Evolutionary conservation across 306 rosid species (phyloP), one percentile per base, ranked within the genome.

Genomic region (Citrullus colocynthis): DNA sequence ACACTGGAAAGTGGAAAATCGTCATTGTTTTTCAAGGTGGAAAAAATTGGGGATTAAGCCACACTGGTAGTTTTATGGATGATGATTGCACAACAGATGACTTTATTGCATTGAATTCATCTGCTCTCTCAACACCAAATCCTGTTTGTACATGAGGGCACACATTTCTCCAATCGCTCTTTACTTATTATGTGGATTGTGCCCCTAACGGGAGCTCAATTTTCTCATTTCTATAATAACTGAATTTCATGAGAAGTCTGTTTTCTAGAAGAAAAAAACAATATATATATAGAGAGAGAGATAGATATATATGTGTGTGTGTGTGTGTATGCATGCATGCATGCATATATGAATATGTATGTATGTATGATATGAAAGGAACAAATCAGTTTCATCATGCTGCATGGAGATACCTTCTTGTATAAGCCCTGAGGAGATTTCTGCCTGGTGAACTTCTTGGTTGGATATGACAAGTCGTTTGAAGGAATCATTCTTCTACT

Each of bases 381-480:
- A 82, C 57, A 74, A 76, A 69, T 79, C 28, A 30, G 54, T 24
- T 71, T 70, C 21, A 28, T 21, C 44, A 49, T 72, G 44, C 61
- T 24, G 13, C 61, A 28, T 16, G 6, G 8, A 79, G 88, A 80
- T 84, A 83, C 99, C 99, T 88, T 96, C 87, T 96, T 96, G 79
- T 89, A 98, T 74, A 96, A 89, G 62, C 99, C 99, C 87, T 92
- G 96, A 79, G 97, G 98, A 77, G 99, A 93, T 85, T 85, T 96
- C 86, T 96, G 99, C 88, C 98, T 88, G 73, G 89, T 83, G 84
- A 93, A 91, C 87, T 87, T 96, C 84, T 88, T 96, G 44, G 92
- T 79, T 78, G 96, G 88, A 88, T 88, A 83, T 20, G 93, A 84
- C 64, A 80, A 79, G 80, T 96, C 99, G 61, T 90, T 96, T 70